A percentile compares a stretch with the other conserved stretches of the same genome.
phyloP scores from a whole-genome alignment of 768 basidiomycete genomes.

The Mycena rebaudengoi region DNA sequence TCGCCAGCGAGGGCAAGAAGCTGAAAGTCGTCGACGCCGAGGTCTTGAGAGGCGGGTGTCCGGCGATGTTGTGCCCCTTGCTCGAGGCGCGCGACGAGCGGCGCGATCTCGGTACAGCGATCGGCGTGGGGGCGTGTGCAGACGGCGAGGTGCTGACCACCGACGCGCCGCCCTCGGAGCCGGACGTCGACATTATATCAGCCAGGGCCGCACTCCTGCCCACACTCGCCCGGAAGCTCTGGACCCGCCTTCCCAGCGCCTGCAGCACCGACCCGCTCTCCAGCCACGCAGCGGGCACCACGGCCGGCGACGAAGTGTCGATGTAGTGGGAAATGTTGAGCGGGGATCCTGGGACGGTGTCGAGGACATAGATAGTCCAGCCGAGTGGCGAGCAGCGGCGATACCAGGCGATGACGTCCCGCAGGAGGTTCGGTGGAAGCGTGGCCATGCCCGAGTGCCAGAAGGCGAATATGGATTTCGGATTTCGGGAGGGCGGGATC shows the following conservation, averaged over 20 bases:
- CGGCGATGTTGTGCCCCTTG: neutral
- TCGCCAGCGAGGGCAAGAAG: slow-evolving; percentile 12
- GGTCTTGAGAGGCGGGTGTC: too few species aligned
- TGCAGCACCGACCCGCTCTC: slow-evolving; percentile 60
- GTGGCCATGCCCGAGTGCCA: too few species aligned
- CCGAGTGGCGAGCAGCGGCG: too few species aligned
- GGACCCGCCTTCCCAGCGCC: slow-evolving; percentile 61
- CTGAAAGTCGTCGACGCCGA: neutral
- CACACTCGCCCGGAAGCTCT: slow-evolving; percentile 47
- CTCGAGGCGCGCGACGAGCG: slow-evolving; percentile 10
- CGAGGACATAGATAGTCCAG: too few species aligned
- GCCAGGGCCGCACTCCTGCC: neutral
- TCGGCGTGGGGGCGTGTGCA: slow-evolving; percentile 1
- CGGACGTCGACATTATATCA: neutral
- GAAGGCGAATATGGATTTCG: too few species aligned
- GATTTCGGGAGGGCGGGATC: too few species aligned
- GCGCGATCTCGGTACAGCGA: neutral
- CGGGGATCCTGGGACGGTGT: too few species aligned
- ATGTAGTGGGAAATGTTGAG: too few species aligned
- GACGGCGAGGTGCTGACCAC: slow-evolving; percentile 22
- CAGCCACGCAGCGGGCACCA: slow-evolving; percentile 46
- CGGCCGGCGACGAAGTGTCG: too few species aligned
- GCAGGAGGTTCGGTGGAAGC: too few species aligned
- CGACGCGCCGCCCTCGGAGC: neutral
- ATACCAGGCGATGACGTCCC: too few species aligned